phyloP scores from a whole-genome alignment of 805 yeast genomes.

The Lipomyces chichibuensis region DNA sequence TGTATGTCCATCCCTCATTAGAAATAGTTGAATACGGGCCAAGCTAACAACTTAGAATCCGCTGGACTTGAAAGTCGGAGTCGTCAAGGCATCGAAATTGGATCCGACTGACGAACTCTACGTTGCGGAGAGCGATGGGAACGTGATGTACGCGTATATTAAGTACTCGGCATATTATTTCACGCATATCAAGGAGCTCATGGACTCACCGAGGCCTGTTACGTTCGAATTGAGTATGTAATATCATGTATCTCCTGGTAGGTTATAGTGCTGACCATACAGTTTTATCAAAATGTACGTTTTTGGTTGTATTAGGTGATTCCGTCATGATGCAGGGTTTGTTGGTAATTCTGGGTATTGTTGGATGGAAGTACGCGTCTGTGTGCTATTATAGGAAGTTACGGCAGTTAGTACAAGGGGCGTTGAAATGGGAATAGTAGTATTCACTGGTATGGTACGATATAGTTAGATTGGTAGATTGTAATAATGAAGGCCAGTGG shows the following conservation, averaged over 20 bases:
- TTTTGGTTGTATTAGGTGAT: conserved; percentile 31
- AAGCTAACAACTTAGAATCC: conserved; percentile 20
- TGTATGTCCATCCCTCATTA: conserved; percentile 9
- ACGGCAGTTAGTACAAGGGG: conserved; percentile 10
- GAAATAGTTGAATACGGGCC: not conserved
- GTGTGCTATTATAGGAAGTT: conserved; percentile 20
- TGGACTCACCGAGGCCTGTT: conserved; percentile 29
- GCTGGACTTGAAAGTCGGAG: conserved; percentile 32
- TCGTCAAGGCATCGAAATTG: conserved; percentile 26
- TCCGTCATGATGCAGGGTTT: conserved; percentile 30
- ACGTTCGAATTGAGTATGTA: conserved; percentile 32
- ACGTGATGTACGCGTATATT: conserved; percentile 30
- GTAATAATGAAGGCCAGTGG: not conserved
- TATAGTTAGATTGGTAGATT: not conserved
- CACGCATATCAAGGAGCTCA: conserved; percentile 22
- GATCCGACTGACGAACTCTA: conserved; percentile 26
- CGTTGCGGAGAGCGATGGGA: conserved; percentile 15
- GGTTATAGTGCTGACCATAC: not conserved
- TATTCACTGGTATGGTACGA: not conserved
- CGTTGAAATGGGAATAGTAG: not conserved
- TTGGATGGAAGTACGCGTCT: conserved; percentile 31
- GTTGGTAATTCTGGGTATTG: conserved; percentile 25
- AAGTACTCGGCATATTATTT: conserved; percentile 33
- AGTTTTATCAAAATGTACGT: conserved; percentile 36
- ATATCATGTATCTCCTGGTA: not conserved